These are phyloP conservation scores for apple (Malus domestica) DNA, from an alignment of 306 rosid genomes.

Conservation along the genomic window ASM211411v1 NC_041792.1:21636407-21636906, in stretches of 20 bases:
- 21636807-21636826: too few species aligned
- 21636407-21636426: neutral
- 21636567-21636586: neutral
- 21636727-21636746: neutral
- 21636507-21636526: constrained; percentile 2
- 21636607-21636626: neutral
- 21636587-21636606: neutral
- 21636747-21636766: neutral
- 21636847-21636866: too few species aligned
- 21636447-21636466: neutral
- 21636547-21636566: neutral
- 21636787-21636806: neutral
- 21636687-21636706: too few species aligned
- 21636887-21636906: too few species aligned
- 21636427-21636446: constrained; percentile 3
- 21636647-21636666: neutral
- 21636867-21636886: too few species aligned
- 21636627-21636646: neutral
- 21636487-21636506: neutral
- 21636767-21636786: neutral
- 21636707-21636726: neutral
- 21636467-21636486: neutral
- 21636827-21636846: too few species aligned
- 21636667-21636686: too few species aligned
- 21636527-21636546: neutral